Percentiles rank a stretch among this genome's conserved stretches.
These are phyloP conservation scores for Scedosporium boydii DNA, from an alignment of 2,329 filamentous ascomycete genomes.

Conservation along the genomic window DNA sequence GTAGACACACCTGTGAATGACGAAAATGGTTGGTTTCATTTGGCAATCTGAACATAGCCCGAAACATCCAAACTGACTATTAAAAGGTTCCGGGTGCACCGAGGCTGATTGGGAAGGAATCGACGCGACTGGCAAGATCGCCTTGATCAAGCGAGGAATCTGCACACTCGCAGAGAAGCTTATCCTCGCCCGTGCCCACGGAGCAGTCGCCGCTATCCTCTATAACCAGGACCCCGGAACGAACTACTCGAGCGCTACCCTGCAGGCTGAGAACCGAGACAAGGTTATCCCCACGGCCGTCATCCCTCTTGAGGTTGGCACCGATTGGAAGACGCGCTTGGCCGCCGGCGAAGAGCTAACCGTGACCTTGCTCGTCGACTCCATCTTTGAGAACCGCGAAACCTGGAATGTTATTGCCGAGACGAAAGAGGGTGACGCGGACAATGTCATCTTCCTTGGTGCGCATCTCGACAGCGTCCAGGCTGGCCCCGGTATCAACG, in stretches of 20 bases:
- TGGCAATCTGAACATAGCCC: neutral
- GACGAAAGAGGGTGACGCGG: constrained; percentile 30
- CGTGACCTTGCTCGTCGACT: constrained; percentile 26
- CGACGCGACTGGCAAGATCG: constrained; percentile 32
- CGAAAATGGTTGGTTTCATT: constrained; percentile 13
- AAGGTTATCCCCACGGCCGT: constrained; percentile 26
- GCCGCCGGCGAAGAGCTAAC: constrained; percentile 22
- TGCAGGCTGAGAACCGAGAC: constrained; percentile 32
- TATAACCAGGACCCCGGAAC: constrained; percentile 50
- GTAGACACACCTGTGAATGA: constrained; percentile 27
- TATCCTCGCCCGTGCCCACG: constrained; percentile 30
- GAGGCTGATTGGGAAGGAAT: constrained; percentile 33
- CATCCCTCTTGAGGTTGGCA: constrained; percentile 24
- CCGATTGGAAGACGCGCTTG: constrained; percentile 23
- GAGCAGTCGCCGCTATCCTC: constrained; percentile 39
- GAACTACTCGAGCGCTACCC: constrained; percentile 37
- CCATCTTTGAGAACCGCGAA: constrained; percentile 24
- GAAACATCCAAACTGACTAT: neutral
- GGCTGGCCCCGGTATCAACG: constrained; percentile 29
- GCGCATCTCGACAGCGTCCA: constrained; percentile 31
- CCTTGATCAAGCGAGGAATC: constrained; percentile 32
- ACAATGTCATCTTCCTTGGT: constrained; percentile 32
- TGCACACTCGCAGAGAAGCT: constrained; percentile 34
- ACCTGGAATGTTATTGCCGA: constrained; percentile 32
- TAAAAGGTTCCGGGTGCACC: constrained; percentile 28